Base-by-base conservation (phyloP, 176 grass and related monocot genomes). In the Coix lacrymajobi region DNA sequence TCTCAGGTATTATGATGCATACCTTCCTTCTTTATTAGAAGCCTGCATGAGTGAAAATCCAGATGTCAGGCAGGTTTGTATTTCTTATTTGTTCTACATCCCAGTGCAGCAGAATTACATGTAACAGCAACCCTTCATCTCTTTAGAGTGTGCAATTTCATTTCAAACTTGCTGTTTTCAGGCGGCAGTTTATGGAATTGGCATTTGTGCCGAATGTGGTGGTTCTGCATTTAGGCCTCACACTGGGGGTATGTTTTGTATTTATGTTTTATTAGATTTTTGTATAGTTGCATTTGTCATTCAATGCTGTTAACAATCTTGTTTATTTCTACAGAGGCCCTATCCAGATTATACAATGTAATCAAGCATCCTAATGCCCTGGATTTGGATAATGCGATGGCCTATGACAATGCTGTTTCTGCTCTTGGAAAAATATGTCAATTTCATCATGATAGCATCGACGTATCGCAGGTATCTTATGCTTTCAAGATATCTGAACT, bases 401-500 rank as follows among this genome's bases (percentile, higher is more conserved):
- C 92, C 76, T 92, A 94, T 72, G 92, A 94, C 49, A 94, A 94
- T 89, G 87, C 92, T 80, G 92, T 94, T 87, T 94, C 92, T 6
- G 92, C 92, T 79, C 89, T 94, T 83, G 92, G 92, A 60, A 94
- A 94, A 82, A 89, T 94, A 89, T 94, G 92, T 9, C 89, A 80
- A 22, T 92, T 87, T 64, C 92, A 92, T 85, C 77, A 75, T 82
- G 89, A 94, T 85, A 84, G 75, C 72, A 89, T 94, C 29, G 87
- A 94, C 89, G 92, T 85, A 77, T 80, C 89, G 80, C 87, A 94
- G 89, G 92, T 94, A 85, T 71, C 28, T 29, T 45, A 17, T 71
- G 26, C 44, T 38, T 26, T 69, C 36, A 25, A 24, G 54, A 58
- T 58, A 58, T 58, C n/a, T n/a, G 20, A 25, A 58, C 54, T 57